Evolutionary conservation across 2,329 filamentous ascomycete genomes (phyloP).

Genomic region (Fusarium stilboides): DNA sequence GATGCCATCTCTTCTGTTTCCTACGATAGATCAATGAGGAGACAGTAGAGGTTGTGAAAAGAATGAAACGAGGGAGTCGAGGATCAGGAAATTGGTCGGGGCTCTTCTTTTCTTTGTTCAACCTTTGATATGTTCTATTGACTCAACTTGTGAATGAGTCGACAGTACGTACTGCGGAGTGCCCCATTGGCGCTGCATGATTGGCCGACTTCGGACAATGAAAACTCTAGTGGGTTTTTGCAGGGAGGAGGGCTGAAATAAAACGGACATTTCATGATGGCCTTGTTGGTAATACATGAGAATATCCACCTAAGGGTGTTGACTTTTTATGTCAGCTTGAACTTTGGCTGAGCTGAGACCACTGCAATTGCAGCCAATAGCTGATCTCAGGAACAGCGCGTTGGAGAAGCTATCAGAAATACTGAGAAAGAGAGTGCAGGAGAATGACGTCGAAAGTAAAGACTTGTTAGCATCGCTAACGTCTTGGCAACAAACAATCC

Average conservation of each 20-base stretch:
- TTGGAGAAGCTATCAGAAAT: not conserved
- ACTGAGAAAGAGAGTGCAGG: not conserved
- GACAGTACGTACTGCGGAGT: conserved; percentile 45
- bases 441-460: conserved; percentile 29
- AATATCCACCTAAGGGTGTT: not conserved
- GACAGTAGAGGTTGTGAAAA: not conserved
- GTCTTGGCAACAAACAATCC: conserved; percentile 8
- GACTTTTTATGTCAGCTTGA: not conserved
- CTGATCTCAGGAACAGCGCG: not conserved
- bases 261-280: conserved; percentile 28
- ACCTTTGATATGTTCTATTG: conserved; percentile 42
- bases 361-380: not conserved
- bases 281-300: not conserved
- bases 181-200: conserved; percentile 29
- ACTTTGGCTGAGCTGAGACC: not conserved
- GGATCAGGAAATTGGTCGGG: conserved; percentile 11
- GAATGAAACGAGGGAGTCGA: not conserved
- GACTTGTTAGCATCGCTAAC: conserved; percentile 2
- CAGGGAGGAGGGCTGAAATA: conserved; percentile 18
- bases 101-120: conserved; percentile 28
- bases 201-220: conserved; percentile 44
- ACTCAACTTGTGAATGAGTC: conserved; percentile 42
- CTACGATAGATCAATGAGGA: not conserved
- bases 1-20: conserved; percentile 51
- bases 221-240: conserved; percentile 20